Evolutionary conservation across 495 filamentous ascomycete species (phyloP).

Genomic region (Lasiosphaeriaceae sp.): DNA sequence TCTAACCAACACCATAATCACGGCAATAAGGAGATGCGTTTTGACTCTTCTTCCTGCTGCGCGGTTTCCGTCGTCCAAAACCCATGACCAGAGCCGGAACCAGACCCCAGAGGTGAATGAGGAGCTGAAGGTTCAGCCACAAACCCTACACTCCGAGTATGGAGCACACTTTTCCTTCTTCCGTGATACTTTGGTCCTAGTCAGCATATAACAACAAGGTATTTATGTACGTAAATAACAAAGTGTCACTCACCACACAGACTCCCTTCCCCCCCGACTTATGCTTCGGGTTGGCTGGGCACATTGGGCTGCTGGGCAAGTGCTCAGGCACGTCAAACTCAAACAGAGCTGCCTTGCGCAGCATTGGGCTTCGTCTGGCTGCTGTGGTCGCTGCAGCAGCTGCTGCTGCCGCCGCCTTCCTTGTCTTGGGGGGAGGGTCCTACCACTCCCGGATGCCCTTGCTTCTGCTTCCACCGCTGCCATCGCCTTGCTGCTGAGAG

Average conservation of each 20-base stretch:
- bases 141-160: background rate
- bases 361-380: background rate
- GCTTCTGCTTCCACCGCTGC: background rate
- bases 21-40: too few relatives aligned
- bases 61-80: too few relatives aligned
- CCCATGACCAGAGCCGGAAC: too few relatives aligned
- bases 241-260: conserved; percentile 40
- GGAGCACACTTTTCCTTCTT: background rate
- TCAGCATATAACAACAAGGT: background rate
- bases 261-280: conserved; percentile 50
- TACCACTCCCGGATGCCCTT: conserved; percentile 15
- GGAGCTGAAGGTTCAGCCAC: background rate
- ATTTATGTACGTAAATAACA: background rate
- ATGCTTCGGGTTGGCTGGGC: conserved; percentile 54
- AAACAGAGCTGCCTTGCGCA: conserved; percentile 30
- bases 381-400: background rate
- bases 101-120: background rate
- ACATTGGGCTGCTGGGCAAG: conserved; percentile 59
- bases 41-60: too few relatives aligned
- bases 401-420: background rate
- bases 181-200: background rate
- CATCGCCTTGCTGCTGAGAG: background rate
- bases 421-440: conserved; percentile 8
- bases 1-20: too few relatives aligned
- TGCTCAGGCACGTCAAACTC: conserved; percentile 61